Evolutionary conservation across 179 eudicot genomes (phyloP), one percentile per base, ranked within the genome.

Genomic region (Actinidia chinensis): DNA sequence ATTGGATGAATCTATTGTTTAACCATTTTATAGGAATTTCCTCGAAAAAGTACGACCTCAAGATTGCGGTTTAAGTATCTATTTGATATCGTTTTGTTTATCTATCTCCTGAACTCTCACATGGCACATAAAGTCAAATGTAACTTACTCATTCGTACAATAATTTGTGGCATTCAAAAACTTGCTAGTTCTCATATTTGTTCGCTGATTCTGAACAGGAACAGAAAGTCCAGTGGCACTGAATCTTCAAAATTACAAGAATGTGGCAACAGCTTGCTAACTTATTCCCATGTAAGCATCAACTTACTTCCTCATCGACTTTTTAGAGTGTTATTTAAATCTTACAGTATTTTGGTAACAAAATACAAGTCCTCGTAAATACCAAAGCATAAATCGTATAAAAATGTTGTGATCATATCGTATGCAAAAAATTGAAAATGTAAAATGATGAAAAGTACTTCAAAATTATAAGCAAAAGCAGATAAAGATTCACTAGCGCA

Each of bases 211-310:
- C 61, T 51, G 78, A 55, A 77, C 79, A 81, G 83, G 78, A 64
- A 77, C 23, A 51, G 43, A 51, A 78, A 78, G 78, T 36, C 61
- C 36, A 40, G 50, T 6, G 66, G 75, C 33, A 65, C 56, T 1
- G 61, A 47, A 78, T 78, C 80, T 69, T 67, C 76, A 55, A 59
- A 71, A 65, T 70, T 77, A 71, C 42, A 58, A 72, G 78, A 82
- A 43, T 4, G 28, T 60, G 74, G 55, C 67, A 50, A 61, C 51
- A 81, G 76, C 67, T 55, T 64, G 67, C 52, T 20, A 46, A 71
- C 51, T 71, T 9, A 72, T 47, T 54, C 20, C 20, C 51, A 61
- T 79, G 90, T 87, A 83, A 81, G 90, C 74, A 20, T 66, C n/a
- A 22, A 66, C 71, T 67, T 1, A 44, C 15, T 51, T 76, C 58